Evolutionary conservation across 2,329 filamentous ascomycete genomes (phyloP).

Genomic region (Aspergillus vadensis): DNA sequence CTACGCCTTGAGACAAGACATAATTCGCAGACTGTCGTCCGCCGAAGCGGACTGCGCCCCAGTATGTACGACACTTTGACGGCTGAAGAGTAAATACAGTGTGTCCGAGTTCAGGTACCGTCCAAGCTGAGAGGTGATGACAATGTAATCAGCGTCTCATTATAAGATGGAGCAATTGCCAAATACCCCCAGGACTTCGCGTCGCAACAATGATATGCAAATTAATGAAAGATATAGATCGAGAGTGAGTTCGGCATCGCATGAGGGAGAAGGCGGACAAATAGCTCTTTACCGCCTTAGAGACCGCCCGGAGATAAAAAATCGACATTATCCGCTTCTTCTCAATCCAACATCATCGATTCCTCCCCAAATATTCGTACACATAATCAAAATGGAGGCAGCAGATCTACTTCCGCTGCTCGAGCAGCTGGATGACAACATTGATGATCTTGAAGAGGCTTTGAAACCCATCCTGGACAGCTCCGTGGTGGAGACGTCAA

Average conservation of each 20-base stretch:
- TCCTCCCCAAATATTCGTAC: constrained; percentile 5
- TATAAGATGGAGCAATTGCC: background rate
- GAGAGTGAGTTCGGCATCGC: background rate
- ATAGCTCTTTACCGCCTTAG: constrained; percentile 19
- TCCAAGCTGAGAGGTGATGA: background rate
- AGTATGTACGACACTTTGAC: constrained; percentile 42
- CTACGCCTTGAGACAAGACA: constrained; percentile 9
- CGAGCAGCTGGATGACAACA: constrained; percentile 72
- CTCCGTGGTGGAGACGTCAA: constrained; percentile 66
- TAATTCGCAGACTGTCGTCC: constrained; percentile 27
- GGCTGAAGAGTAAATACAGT: background rate
- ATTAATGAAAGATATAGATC: background rate
- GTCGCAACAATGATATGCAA: too few relatives aligned
- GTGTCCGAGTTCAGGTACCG: background rate
- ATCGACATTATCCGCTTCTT: constrained; percentile 14
- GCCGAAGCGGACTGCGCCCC: constrained; percentile 35
- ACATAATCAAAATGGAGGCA: constrained; percentile 50
- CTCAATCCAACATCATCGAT: constrained; percentile 5
- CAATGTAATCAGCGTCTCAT: background rate
- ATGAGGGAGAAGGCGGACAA: background rate
- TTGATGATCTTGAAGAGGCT: constrained; percentile 75
- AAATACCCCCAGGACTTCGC: background rate
- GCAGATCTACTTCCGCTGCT: constrained; percentile 67
- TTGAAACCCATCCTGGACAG: constrained; percentile 72
- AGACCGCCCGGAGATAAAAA: constrained; percentile 28